Evolutionary conservation across 2,329 filamentous ascomycete species (phyloP).

Genomic region (Orbilia oligospora): DNA sequence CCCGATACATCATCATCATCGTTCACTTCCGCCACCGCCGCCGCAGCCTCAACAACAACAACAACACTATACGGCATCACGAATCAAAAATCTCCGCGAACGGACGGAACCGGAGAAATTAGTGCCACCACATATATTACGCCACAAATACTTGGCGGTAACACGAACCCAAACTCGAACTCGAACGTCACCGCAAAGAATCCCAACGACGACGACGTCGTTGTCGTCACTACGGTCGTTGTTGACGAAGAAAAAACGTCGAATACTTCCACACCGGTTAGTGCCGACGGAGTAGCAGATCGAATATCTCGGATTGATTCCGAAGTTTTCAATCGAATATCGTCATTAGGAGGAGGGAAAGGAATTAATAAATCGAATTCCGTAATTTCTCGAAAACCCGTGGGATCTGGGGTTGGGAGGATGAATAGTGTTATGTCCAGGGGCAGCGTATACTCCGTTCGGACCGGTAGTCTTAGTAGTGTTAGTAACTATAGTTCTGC

Average conservation of each 20-base stretch:
- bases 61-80: conserved; percentile 9
- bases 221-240: no score
- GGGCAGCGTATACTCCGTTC: conserved; percentile 29
- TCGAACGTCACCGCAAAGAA: no score
- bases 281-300: conserved; percentile 34
- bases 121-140: neutral
- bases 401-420: conserved; percentile 16
- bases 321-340: conserved; percentile 42
- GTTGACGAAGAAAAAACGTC: neutral
- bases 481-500: conserved; percentile 25
- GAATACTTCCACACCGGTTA: conserved; percentile 6
- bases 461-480: conserved; percentile 11
- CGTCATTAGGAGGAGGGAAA: no score
- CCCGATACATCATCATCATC: conserved; percentile 13
- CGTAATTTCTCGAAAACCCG: conserved; percentile 27
- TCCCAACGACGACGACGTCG: neutral
- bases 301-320: conserved; percentile 39
- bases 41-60: neutral
- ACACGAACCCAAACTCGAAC: neutral
- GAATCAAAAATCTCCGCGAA: conserved; percentile 2
- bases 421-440: conserved; percentile 22
- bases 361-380: conserved; percentile 1
- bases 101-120: conserved; percentile 7
- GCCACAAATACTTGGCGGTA: conserved; percentile 22
- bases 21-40: neutral